Conservation (phyloP, 805 yeast genomes). For the Debaryomyces tyrocola region DNA sequence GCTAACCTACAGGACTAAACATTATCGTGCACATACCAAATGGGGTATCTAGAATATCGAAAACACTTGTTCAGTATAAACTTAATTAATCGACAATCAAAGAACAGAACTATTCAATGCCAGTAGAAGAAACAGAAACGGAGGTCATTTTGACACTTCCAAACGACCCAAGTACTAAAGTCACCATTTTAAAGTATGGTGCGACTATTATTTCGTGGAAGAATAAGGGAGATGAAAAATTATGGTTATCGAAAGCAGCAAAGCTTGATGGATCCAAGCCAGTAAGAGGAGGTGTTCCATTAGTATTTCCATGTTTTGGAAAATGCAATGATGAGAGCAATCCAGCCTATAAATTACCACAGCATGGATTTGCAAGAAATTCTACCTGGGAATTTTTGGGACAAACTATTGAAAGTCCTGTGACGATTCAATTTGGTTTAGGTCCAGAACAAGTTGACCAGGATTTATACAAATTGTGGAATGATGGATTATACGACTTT, state of each 20-base stretch:
- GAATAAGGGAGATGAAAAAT: conserved; percentile 67
- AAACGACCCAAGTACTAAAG: conserved; percentile 50
- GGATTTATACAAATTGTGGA: conserved; percentile 61
- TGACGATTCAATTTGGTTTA: conserved; percentile 83
- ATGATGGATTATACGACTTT: conserved; percentile 58
- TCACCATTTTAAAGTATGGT: conserved; percentile 78
- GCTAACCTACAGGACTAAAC: no score
- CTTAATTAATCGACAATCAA: not conserved
- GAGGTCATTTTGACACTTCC: conserved; percentile 63
- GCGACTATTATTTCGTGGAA: conserved; percentile 88
- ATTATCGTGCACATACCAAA: not conserved
- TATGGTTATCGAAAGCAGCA: conserved; percentile 80
- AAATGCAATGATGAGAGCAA: conserved; percentile 50
- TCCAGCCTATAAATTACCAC: conserved; percentile 74
- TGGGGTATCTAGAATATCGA: not conserved
- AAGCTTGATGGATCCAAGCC: conserved; percentile 89
- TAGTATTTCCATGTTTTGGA: conserved; percentile 94
- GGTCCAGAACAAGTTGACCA: conserved; percentile 78
- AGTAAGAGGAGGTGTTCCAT: conserved; percentile 95
- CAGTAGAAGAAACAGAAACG: conserved; percentile 65
- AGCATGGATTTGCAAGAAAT: conserved; percentile 94
- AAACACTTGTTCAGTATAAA: not conserved
- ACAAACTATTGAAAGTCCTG: conserved; percentile 68
- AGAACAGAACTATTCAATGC: conserved; percentile 37
- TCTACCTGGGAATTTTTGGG: conserved; percentile 94